A percentile compares a stretch with the other conserved stretches of the same genome.
Conservation (phyloP, 2,329 filamentous ascomycete genomes). For the Anthostomella pinea region DNA sequence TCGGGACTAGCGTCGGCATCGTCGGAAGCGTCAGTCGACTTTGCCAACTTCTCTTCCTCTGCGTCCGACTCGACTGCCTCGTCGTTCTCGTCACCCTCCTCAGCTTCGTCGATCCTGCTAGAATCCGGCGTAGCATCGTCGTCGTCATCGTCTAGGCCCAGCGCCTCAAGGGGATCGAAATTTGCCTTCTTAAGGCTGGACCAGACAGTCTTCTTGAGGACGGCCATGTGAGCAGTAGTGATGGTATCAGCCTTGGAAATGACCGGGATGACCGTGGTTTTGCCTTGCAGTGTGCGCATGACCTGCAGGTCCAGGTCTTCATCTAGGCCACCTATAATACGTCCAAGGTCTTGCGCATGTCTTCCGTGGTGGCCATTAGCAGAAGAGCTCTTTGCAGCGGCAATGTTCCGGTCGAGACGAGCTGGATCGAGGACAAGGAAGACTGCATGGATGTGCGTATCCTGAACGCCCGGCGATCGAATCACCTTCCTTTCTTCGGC, state of each 20-base stretch:
- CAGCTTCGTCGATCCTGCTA: conserved; percentile 54
- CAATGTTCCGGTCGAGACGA: conserved; percentile 79
- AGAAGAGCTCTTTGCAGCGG: conserved; percentile 56
- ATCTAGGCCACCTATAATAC: conserved; percentile 68
- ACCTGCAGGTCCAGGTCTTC: conserved; percentile 89
- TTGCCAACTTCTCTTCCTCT: conserved; percentile 26
- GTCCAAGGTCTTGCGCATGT: conserved; percentile 47
- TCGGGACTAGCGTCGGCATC: conserved; percentile 24
- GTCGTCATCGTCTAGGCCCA: conserved; percentile 74
- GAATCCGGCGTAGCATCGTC: conserved; percentile 53
- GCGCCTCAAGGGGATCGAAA: conserved; percentile 81
- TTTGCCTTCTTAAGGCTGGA: conserved; percentile 80
- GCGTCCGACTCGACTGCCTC: conserved; percentile 23
- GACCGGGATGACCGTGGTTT: conserved; percentile 92
- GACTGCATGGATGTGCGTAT: conserved; percentile 95
- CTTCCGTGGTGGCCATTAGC: conserved; percentile 47
- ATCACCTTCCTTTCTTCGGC: conserved; percentile 97
- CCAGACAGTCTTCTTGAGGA: conserved; percentile 88
- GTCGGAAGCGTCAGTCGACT: conserved; percentile 27
- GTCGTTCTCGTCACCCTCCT: conserved; percentile 40
- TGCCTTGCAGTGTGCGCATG: conserved; percentile 80
- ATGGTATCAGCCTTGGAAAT: conserved; percentile 97
- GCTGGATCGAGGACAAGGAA: conserved; percentile 89
- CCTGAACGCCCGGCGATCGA: conserved; percentile 84
- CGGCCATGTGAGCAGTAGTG: conserved; percentile 89